phyloP scores from a whole-genome alignment of 2,329 filamentous ascomycete genomes.

The Apiospora kogelbergensis region DNA sequence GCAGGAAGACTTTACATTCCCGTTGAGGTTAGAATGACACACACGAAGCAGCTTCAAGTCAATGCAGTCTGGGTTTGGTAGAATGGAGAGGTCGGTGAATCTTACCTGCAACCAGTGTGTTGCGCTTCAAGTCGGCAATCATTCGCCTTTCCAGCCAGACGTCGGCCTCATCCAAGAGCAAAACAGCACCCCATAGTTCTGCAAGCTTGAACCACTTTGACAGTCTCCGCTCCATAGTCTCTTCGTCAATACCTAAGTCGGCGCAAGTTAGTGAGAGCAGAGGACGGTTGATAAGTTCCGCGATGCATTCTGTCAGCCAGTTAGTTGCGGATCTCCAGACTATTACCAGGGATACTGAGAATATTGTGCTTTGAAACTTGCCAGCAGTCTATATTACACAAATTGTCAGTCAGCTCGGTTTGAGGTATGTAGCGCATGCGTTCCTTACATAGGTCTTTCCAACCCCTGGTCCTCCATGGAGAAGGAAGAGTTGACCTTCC shows the following conservation, averaged over 20 bases:
- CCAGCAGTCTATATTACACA: background rate
- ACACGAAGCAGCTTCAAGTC: no score
- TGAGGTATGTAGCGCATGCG: no score
- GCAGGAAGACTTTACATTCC: background rate
- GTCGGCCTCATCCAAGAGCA: slow-evolving; percentile 32
- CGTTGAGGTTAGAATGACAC: background rate
- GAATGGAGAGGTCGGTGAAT: background rate
- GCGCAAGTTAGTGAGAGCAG: slow-evolving; percentile 32
- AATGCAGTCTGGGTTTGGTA: background rate
- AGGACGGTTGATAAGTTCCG: slow-evolving; percentile 32
- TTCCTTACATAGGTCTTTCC: slow-evolving; percentile 30
- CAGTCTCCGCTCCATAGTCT: slow-evolving; percentile 23
- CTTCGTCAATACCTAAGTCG: slow-evolving; percentile 28
- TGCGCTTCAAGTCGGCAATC: background rate
- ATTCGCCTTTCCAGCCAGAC: slow-evolving; percentile 35
- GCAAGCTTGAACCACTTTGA: slow-evolving; percentile 37
- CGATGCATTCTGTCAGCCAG: slow-evolving; percentile 34
- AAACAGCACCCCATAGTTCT: slow-evolving; percentile 36
- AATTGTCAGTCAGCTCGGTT: background rate
- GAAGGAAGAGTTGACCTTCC: slow-evolving; percentile 35
- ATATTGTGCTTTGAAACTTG: background rate
- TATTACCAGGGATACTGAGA: background rate
- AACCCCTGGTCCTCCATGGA: slow-evolving; percentile 40
- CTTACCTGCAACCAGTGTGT: background rate
- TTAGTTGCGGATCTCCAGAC: background rate